Conservation (phyloP, 352 stramenopile genomes). For the Pythium aristosporum region DNA sequence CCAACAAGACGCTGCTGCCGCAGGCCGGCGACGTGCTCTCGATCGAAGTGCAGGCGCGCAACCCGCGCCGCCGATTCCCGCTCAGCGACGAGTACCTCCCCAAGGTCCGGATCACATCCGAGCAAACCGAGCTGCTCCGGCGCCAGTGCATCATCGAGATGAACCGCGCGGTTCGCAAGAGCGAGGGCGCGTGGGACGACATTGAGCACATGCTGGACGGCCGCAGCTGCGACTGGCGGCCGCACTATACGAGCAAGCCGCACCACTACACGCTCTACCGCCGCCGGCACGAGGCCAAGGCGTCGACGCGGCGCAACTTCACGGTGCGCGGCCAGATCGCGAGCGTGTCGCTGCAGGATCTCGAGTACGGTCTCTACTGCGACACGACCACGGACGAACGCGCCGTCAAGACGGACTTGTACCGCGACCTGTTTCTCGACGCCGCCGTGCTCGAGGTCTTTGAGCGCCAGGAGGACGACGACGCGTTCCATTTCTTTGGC, state of each 20-base stretch:
- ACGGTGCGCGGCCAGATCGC: constrained; percentile 55
- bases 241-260: constrained; percentile 52
- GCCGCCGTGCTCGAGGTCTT: constrained; percentile 71
- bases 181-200: constrained; percentile 19
- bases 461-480: constrained; percentile 56
- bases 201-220: constrained; percentile 49
- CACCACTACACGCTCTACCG: constrained; percentile 50
- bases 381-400: constrained; percentile 73
- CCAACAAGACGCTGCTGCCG: constrained; percentile 35
- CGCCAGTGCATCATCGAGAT: constrained; percentile 44
- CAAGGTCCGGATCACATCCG: constrained; percentile 34
- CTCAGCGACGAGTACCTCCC: constrained; percentile 55
- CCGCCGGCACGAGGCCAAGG: constrained; percentile 31
- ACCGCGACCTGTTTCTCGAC: constrained; percentile 66
- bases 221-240: constrained; percentile 49
- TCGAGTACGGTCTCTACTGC: constrained; percentile 37
- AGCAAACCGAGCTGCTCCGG: constrained; percentile 47
- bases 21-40: constrained; percentile 54
- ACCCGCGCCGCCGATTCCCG: constrained; percentile 59
- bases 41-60: constrained; percentile 59
- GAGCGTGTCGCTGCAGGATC: constrained; percentile 13
- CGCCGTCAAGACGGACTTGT: constrained; percentile 53
- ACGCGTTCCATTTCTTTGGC: constrained; percentile 74
- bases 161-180: constrained; percentile 47
- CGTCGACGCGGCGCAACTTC: constrained; percentile 32